Conservation (phyloP, 805 yeast genomes). For the Metschnikowia amazonensis region DNA sequence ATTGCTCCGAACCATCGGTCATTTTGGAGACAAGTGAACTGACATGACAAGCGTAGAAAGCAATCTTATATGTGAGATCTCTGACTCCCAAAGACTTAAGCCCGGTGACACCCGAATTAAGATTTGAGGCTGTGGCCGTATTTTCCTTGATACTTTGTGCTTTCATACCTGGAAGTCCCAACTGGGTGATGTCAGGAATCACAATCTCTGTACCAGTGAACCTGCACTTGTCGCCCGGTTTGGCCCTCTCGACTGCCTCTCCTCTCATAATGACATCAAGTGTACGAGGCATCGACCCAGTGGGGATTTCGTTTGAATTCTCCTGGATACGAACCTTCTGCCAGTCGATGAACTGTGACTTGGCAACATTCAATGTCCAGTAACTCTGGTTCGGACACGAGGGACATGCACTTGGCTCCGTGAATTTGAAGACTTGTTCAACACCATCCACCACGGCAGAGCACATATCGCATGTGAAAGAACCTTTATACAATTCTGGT, state of each 20-base stretch:
- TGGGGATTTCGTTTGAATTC: constrained; percentile 93
- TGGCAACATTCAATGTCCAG: constrained; percentile 80
- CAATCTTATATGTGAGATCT: constrained; percentile 86
- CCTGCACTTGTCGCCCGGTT: constrained; percentile 93
- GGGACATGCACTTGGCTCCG: constrained; percentile 93
- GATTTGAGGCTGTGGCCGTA: constrained; percentile 60
- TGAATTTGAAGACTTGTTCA: constrained; percentile 88
- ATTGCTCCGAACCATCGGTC: constrained; percentile 17
- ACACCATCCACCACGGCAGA: constrained; percentile 80
- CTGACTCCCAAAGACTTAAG: constrained; percentile 88
- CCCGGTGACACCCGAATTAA: constrained; percentile 85
- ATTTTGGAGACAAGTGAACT: constrained; percentile 50
- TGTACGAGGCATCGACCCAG: constrained; percentile 98
- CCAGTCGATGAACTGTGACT: constrained; percentile 93
- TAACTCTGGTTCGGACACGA: constrained; percentile 80
- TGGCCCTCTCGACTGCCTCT: constrained; percentile 90
- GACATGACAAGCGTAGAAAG: constrained; percentile 90
- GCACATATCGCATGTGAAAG: constrained; percentile 87
- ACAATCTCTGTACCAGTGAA: constrained; percentile 95
- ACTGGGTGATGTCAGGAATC: constrained; percentile 88
- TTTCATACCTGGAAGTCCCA: constrained; percentile 92
- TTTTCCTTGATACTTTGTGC: constrained; percentile 74
- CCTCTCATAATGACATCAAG: constrained; percentile 90
- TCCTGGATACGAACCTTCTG: constrained; percentile 94
- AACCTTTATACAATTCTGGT: constrained; percentile 84